Base-by-base conservation (phyloP, 2,329 filamentous ascomycete species). In the Chaetomium strumarium region DNA sequence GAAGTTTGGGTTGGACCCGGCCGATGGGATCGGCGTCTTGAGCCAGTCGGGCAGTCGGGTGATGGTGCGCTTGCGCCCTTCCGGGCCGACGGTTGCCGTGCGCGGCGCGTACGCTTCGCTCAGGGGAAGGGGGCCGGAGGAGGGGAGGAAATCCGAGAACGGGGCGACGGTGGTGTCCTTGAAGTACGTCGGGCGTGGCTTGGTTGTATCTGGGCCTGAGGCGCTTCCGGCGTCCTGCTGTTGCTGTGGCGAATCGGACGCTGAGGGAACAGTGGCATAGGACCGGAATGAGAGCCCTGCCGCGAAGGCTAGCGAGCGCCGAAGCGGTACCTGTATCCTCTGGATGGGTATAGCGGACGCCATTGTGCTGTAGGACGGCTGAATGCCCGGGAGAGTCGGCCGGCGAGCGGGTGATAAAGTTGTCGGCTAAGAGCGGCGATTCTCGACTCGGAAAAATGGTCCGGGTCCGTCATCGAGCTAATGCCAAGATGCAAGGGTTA, bases 31-130 rank as follows among this genome's bases (percentile, higher is more conserved):
- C 1, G 90, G 88, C 19, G 92, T 99, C 78, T 97, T 96, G 58
- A 99, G 81, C 93, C 93, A 99, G 61, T 86, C 81, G 17, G 93
- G 93, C 45, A 99, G 76, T 44, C 93, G 84, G 13, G 82, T 85
- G 62, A 85, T 81, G 61, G 81, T 83, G 59, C 74, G 76, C 67
- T 82, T 80, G 67, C 76, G 80, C 55, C 81, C 81, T 29, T 75
- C 76, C 17, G 82, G 82, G 36, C 82, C 82, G 62, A 85, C 82
- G 65, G 84, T 75, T 59, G 79, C 82, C 37, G 82, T 85, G 59
- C 77, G 75, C 39, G 84, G 72, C 51, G 76, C 73, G 66, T 82
- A 83, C 6, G 81, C 80, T 49, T 85, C 81, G 58, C 72, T 67
- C 7, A 72, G 62, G 1, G 77, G 61, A 5, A 84, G 66, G 3